These are phyloP conservation scores for Daldinia sp. DNA, from an alignment of 2,329 filamentous ascomycete species.

Conservation along the genomic window DNA sequence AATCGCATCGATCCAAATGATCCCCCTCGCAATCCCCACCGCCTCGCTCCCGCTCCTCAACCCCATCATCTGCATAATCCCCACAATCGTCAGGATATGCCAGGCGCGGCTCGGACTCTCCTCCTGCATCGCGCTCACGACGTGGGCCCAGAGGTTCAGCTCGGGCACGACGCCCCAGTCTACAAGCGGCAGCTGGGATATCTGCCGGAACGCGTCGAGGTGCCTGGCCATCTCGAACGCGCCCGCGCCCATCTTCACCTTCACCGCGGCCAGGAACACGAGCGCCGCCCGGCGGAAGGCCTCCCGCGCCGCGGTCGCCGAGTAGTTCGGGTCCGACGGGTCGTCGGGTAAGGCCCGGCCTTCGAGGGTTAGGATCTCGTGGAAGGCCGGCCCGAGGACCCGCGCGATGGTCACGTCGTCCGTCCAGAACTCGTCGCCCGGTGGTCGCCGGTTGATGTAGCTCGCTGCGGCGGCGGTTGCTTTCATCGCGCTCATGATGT, in stretches of 20 bases:
- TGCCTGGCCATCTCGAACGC: slow-evolving; percentile 44
- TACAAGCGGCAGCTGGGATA: slow-evolving; percentile 46
- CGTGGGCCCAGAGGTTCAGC: slow-evolving; percentile 49
- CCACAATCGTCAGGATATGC: slow-evolving; percentile 46
- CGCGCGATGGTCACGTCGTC: slow-evolving; percentile 46
- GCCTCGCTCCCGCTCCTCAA: slow-evolving; percentile 40
- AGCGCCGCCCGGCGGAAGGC: slow-evolving; percentile 47
- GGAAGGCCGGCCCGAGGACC: slow-evolving; percentile 45
- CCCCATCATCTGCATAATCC: slow-evolving; percentile 45
- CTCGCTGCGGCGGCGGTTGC: slow-evolving; percentile 46
- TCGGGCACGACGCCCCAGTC: slow-evolving; percentile 48
- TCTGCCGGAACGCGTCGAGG: slow-evolving; percentile 48
- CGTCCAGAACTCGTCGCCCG: slow-evolving; percentile 41
- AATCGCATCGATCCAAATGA: slow-evolving; percentile 48
- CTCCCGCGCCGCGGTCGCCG: slow-evolving; percentile 45
- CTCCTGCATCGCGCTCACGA: slow-evolving; percentile 46
- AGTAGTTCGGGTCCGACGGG: slow-evolving; percentile 35
- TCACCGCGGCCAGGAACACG: slow-evolving; percentile 47
- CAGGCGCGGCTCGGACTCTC: slow-evolving; percentile 40
- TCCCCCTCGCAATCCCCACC: slow-evolving; percentile 43
- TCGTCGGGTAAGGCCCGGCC: slow-evolving; percentile 44
- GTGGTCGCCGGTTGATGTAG: slow-evolving; percentile 45
- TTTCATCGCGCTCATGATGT: slow-evolving; percentile 45
- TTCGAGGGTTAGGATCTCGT: slow-evolving; percentile 46
- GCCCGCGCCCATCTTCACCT: slow-evolving; percentile 42